A percentile compares a stretch with the other conserved stretches of the same genome.
Evolutionary conservation across 257 asterid genomes (phyloP).

Genomic region (Ajuga chamaepitys): DNA sequence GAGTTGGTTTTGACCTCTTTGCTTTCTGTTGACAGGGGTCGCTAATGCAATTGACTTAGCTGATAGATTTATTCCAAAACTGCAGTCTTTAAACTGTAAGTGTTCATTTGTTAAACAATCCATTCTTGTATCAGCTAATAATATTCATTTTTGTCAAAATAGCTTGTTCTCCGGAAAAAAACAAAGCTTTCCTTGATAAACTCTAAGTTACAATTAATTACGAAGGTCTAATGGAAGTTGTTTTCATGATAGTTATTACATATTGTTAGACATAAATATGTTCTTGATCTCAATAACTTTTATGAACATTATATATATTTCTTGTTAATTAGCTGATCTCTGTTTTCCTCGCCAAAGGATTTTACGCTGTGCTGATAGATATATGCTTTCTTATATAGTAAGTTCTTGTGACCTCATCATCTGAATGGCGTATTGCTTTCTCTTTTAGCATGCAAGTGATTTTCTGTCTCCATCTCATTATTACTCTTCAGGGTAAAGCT

Average conservation of each 20-base stretch:
- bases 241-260: not conserved
- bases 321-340: not conserved
- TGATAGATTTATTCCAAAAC: slow-evolving; percentile 87
- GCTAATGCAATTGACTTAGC: slow-evolving; percentile 98
- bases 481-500: not conserved
- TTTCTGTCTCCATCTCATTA: not conserved
- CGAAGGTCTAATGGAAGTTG: not conserved
- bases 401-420: not conserved
- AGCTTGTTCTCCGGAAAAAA: not conserved
- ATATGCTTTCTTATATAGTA: not conserved
- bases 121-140: not conserved
- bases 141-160: not conserved
- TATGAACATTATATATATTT: not conserved
- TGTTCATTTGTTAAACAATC: slow-evolving; percentile 12
- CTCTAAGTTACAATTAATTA: not conserved
- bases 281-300: not conserved
- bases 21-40: slow-evolving; percentile 53
- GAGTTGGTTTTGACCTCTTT: slow-evolving; percentile 17
- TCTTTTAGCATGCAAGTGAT: not conserved
- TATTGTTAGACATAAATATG: not conserved
- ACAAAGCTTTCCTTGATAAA: not conserved
- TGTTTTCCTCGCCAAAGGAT: not conserved
- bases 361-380: not conserved
- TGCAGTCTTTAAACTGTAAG: slow-evolving; percentile 85
- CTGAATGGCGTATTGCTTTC: not conserved